Base-by-base conservation (phyloP, 2,329 filamentous ascomycete species). In the Neopestalotiopsis sp. region DNA sequence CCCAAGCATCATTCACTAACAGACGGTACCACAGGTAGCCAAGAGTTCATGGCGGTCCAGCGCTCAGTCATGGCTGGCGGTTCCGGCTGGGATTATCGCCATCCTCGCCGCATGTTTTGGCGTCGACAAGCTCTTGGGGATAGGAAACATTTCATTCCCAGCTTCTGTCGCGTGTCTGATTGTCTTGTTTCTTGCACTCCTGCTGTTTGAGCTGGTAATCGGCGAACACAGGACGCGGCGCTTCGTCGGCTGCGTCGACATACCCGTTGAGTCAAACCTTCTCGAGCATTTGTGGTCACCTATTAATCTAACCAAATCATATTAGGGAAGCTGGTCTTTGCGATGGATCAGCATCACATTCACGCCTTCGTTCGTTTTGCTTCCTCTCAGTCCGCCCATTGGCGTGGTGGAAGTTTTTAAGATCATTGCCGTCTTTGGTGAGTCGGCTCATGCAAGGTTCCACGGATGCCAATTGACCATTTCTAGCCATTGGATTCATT, bases 301-400 rank as follows among this genome's bases (percentile, higher is more conserved):
- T 40, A 12, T 4, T 72, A 1, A 10, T 28, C 1, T n/a, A 1
- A 38, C 6, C 32, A 17, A 30, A 64, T 24, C 3, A 4, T 57
- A 30, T 4, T 69, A 89, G 86, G 85, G 85, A 60, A 84, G 85
- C 7, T 90, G 87, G 83, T 84, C 86, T 5, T 79, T 90, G 32
- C 82, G 84, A 58, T 90, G 87, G 82, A 89, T 90, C 72, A 88
- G 85, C 68, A 78, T 89, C 65, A 84, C 88, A 72, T 90, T 90
- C 72, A 88, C 85, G 2, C 88, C 87, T 9, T 85, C 87, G 0
- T 90, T 90, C 78, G 83, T 90, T 7, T 80, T 89, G 34, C 79
- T 90, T 0, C 88, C 88, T 6, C 79, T 90, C 1, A 89, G 87
- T 71, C 83, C 86, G 1, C 72, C 83, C 0, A 87, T 90, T 20